Evolutionary conservation across 306 rosid genomes (phyloP).

Genomic region (Pterocarpus macrocarpus): DNA sequence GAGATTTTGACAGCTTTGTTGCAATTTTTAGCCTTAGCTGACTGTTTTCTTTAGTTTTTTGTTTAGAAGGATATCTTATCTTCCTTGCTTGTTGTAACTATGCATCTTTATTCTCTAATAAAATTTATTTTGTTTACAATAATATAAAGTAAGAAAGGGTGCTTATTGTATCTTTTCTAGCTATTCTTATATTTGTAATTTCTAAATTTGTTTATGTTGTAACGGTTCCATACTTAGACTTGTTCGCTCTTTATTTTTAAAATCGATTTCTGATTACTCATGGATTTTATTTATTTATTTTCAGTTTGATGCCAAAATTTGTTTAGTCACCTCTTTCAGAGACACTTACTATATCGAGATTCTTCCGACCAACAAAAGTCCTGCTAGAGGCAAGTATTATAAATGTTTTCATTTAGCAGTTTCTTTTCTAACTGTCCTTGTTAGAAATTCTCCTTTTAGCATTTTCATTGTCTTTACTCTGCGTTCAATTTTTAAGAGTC

Average conservation of each 20-base stretch:
- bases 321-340: constrained; percentile 90
- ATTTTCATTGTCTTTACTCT: too few species aligned
- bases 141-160: neutral
- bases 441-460: neutral
- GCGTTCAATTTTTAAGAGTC: too few species aligned
- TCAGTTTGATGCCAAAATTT: constrained; percentile 89
- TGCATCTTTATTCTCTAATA: neutral
- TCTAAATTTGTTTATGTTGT: constrained; percentile 31
- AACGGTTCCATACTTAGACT: neutral
- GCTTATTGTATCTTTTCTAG: constrained; percentile 1
- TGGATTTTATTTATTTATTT: constrained; percentile 38
- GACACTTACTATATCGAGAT: constrained; percentile 93
- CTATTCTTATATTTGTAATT: constrained; percentile 16
- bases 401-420: constrained; percentile 13
- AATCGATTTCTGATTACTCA: constrained; percentile 48
- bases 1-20: constrained; percentile 26
- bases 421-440: neutral
- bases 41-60: neutral
- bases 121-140: neutral
- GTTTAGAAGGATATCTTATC: neutral
- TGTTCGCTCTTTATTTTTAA: constrained; percentile 15
- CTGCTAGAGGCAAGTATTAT: constrained; percentile 66
- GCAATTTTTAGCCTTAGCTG: neutral
- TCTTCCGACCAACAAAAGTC: constrained; percentile 79
- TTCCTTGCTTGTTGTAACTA: constrained; percentile 4